phyloP scores from a whole-genome alignment of 208 protist species.

The Leishmania guyanensis region DNA sequence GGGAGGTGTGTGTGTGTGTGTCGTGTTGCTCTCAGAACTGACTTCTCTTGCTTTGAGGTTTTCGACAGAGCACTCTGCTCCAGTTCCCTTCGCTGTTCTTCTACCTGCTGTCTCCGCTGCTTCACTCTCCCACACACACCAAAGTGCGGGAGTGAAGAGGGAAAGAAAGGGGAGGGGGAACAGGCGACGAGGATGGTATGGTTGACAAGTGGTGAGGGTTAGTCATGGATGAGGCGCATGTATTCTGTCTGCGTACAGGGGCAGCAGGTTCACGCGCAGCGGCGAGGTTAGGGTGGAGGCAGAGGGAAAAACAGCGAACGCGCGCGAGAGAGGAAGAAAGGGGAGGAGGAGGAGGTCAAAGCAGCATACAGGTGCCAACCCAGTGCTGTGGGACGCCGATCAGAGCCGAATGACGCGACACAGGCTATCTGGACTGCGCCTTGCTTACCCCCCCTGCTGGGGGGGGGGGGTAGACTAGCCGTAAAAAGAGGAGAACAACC shows the following conservation, averaged over 20 bases:
- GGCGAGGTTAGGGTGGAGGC: neutral
- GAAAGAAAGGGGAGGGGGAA: neutral
- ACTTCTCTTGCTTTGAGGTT: neutral
- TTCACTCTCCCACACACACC: neutral
- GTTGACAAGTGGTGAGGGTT: neutral
- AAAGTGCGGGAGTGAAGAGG: neutral
- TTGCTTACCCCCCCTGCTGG: neutral
- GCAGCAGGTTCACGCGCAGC: neutral
- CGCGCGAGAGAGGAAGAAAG: too few relatives aligned
- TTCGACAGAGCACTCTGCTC: neutral
- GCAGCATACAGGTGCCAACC: neutral
- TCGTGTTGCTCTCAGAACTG: neutral
- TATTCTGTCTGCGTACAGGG: neutral
- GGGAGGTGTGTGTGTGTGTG: neutral
- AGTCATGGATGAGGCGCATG: neutral
- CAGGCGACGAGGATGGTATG: neutral
- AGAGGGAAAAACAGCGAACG: neutral
- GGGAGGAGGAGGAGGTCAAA: neutral
- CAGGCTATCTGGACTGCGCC: neutral
- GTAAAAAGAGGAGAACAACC: neutral
- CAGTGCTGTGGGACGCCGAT: neutral
- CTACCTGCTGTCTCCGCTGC: neutral
- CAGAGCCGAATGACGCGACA: too few relatives aligned
- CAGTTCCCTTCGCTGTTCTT: neutral
- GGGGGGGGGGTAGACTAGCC: neutral